These are phyloP conservation scores for Cadophora gregata DNA, from an alignment of 2,329 filamentous ascomycete genomes.

Conservation along the genomic window DNA sequence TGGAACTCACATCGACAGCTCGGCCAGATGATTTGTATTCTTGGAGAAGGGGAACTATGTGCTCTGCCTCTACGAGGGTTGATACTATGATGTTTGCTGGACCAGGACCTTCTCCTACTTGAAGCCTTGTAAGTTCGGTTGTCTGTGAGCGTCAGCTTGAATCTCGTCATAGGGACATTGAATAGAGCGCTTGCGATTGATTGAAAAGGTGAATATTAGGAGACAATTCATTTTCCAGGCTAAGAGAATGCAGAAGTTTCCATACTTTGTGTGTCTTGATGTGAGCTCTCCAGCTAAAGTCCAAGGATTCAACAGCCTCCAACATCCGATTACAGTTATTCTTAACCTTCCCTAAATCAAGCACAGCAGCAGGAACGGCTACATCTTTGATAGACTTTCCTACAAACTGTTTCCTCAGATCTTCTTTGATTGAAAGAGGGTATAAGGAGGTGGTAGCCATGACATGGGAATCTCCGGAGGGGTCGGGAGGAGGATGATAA, in stretches of 20 bases:
- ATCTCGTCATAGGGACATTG: background rate
- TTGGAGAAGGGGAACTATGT: conserved; percentile 63
- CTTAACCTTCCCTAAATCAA: conserved; percentile 70
- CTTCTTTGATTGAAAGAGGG: conserved; percentile 45
- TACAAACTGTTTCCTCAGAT: conserved; percentile 54
- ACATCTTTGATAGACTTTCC: conserved; percentile 66
- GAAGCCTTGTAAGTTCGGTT: conserved; percentile 66
- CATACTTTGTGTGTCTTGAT: conserved; percentile 83
- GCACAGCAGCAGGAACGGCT: conserved; percentile 68
- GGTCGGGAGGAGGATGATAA: background rate
- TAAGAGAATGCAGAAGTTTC: no score
- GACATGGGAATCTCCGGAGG: background rate
- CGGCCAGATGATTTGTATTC: conserved; percentile 61
- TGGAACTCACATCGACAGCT: conserved; percentile 60
- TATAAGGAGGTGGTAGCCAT: conserved; percentile 39
- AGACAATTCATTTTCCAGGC: no score
- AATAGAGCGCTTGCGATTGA: no score
- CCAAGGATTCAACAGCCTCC: conserved; percentile 61
- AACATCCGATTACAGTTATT: conserved; percentile 77
- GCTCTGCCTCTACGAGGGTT: conserved; percentile 76
- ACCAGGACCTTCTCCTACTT: conserved; percentile 63
- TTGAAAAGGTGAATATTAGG: background rate
- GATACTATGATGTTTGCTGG: conserved; percentile 69
- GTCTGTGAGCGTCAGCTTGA: conserved; percentile 55
- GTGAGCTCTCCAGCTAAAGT: conserved; percentile 74